Evolutionary conservation across 2,329 filamentous ascomycete species (phyloP), one percentile per base, ranked within the genome.

Genomic region (Alternaria alternata): DNA sequence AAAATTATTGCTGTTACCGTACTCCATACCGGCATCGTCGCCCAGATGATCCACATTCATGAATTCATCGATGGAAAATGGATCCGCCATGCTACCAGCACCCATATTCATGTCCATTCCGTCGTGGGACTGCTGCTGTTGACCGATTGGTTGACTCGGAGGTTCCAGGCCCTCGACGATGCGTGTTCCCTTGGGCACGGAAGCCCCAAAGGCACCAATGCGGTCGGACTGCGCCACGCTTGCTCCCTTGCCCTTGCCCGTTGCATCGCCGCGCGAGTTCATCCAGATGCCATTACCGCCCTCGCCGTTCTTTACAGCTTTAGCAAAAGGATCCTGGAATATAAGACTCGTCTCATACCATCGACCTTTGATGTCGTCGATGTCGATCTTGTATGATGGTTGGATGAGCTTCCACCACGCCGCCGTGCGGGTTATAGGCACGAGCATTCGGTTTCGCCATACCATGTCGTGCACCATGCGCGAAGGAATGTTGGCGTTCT

Each of bases 331-430:
- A 5, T 76, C 69, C 26, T 72, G 67, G 24, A 86, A 80, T 3
- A 88, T 75, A 1, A 83, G 72, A 42, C 79, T 81, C 3, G 83
- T 83, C 71, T 88, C 86, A 71, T 88, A 88, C 86, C 86, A 88
- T 9, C 86, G 81, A 7, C 86, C 86, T 69, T 86, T 87, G 66
- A 88, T 75, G 41, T 86, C 83, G 16, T 79, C 70, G 7, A 87
- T 71, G 3, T 79, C 74, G 8, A 84, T 54, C 14, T 73, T 76
- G 2, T 69, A 61, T 14, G 60, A 60, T 1, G 74, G 61, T 30
- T 76, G 64, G 3, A 78, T 69, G 38, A 84, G 78, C 44, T 80
- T 80, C 81, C 82, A 85, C 72, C 79, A 83, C 65, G 75, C 47
- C 49, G 72, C 41, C 46, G 70, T 65, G 67, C 75, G 57, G 53